A percentile compares a stretch with the other conserved stretches of the same genome.
These are phyloP conservation scores for Asterochloris erici DNA, from an alignment of 139 green algal genomes.

Conservation along the genomic window DNA sequence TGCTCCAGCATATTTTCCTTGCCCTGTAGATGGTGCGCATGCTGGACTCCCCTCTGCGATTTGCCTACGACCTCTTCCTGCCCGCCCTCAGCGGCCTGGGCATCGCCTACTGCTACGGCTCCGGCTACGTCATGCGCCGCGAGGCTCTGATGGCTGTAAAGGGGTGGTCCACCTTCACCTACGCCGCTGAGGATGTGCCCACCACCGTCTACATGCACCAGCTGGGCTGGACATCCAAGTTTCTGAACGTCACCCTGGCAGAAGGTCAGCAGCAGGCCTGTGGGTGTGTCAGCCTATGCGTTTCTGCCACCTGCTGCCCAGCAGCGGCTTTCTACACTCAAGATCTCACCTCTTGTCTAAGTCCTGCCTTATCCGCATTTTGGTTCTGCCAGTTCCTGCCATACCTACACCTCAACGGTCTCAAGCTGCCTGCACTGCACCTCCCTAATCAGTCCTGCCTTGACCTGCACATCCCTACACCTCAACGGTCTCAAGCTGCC, in stretches of 20 bases:
- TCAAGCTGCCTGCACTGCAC: too few relatives aligned
- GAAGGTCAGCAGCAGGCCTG: not conserved
- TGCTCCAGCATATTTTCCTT: too few relatives aligned
- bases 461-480: too few relatives aligned
- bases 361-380: too few relatives aligned
- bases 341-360: too few relatives aligned
- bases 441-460: too few relatives aligned
- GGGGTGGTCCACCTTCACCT: not conserved
- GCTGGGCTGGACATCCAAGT: slow-evolving; percentile 3
- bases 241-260: not conserved
- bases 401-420: too few relatives aligned
- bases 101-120: slow-evolving; percentile 5
- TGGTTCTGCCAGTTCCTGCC: too few relatives aligned
- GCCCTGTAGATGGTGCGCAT: not conserved
- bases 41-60: not conserved
- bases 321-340: too few relatives aligned
- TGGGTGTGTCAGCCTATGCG: too few relatives aligned
- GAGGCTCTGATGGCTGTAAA: not conserved
- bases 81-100: not conserved
- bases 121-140: not conserved
- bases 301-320: too few relatives aligned
- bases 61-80: slow-evolving; percentile 6
- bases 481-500: too few relatives aligned
- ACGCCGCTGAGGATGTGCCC: slow-evolving; percentile 1
- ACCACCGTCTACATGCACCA: not conserved